A percentile compares a stretch with the other conserved stretches of the same genome.
phyloP scores from a whole-genome alignment of 176 grass and related monocot species.

The Zea luxurians region DNA sequence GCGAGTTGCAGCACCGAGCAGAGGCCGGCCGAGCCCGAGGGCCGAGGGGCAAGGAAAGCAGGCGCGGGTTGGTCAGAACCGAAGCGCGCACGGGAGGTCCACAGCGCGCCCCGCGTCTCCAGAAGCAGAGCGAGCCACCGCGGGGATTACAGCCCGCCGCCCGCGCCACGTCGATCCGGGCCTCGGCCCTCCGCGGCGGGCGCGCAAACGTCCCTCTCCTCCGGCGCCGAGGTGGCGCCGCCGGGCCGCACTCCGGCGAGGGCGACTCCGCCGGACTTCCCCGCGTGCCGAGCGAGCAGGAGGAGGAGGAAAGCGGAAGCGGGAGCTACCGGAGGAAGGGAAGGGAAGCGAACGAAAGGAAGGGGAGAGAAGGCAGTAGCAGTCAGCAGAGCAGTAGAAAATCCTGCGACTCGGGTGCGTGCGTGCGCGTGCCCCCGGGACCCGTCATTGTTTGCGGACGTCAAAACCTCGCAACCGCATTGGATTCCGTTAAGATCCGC shows the following conservation, averaged over 20 bases:
- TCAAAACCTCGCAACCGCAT: constrained; percentile 78
- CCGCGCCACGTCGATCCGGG: constrained; percentile 4
- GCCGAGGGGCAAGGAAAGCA: background rate
- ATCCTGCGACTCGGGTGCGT: constrained; percentile 1
- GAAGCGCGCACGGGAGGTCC: background rate
- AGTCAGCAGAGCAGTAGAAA: constrained; percentile 2
- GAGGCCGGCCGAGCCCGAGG: background rate
- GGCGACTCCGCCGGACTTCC: background rate
- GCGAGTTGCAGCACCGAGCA: background rate
- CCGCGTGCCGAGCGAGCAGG: background rate
- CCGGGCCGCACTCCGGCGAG: background rate
- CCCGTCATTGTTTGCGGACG: constrained; percentile 64
- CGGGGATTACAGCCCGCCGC: background rate
- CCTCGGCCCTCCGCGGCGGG: background rate
- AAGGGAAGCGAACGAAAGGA: no score
- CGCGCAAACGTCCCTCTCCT: background rate
- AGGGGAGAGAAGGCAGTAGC: background rate
- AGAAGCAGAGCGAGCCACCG: no score
- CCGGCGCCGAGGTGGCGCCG: background rate
- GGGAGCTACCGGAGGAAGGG: no score
- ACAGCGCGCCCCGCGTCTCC: background rate
- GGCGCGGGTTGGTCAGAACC: background rate
- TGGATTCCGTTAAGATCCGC: constrained; percentile 53
- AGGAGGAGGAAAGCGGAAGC: background rate
- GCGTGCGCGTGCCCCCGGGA: constrained; percentile 12